Conservation (phyloP, 2,329 filamentous ascomycete species). For the Trichoderma koningiopsis region DNA sequence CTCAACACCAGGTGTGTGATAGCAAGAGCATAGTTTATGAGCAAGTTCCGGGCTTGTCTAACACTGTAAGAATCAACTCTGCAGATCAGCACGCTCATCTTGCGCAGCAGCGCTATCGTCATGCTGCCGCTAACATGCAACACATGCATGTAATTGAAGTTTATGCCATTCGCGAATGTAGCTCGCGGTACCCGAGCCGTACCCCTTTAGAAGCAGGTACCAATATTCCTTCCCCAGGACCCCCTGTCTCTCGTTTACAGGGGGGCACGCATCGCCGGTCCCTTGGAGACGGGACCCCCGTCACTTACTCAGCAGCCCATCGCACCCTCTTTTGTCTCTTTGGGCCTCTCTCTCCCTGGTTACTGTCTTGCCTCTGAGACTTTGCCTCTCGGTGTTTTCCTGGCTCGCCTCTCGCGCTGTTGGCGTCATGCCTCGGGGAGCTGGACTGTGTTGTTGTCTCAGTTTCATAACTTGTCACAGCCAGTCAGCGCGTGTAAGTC, state of each 20-base stretch:
- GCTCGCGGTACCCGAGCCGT: background rate
- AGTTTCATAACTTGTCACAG: background rate
- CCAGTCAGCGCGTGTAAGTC: background rate
- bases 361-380: background rate
- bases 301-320: background rate
- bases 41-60: background rate
- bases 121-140: background rate
- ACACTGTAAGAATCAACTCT: background rate
- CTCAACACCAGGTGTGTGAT: background rate
- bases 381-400: background rate
- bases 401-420: background rate
- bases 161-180: background rate
- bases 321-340: background rate
- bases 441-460: background rate
- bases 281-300: background rate
- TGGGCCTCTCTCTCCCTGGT: background rate
- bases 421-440: background rate
- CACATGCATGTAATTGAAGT: background rate
- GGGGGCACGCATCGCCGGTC: background rate
- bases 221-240: background rate
- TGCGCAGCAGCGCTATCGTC: background rate
- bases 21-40: background rate
- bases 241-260: background rate
- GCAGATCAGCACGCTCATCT: background rate
- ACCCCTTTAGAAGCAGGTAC: conserved; percentile 1